phyloP scores from a whole-genome alignment of 169 alveolate genomes.

The Besnoitia besnoiti region DNA sequence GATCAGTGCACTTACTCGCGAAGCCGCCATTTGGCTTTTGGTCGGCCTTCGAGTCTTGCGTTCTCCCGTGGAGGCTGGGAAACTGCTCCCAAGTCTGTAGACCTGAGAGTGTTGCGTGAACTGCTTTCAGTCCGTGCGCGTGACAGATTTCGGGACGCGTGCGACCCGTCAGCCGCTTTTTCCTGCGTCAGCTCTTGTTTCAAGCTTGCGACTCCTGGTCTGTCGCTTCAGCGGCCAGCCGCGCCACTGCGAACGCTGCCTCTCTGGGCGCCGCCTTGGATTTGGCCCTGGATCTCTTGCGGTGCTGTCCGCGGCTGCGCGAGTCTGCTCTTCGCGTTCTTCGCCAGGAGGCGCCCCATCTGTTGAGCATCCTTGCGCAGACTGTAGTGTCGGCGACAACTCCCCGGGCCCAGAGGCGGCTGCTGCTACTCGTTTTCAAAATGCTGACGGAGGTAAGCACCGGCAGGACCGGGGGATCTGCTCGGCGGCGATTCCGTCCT shows the following conservation, averaged over 20 bases:
- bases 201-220: not conserved
- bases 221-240: not conserved
- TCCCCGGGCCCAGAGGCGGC: not conserved
- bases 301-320: not conserved
- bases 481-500: too few species aligned
- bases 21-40: too few species aligned
- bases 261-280: not conserved
- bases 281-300: not conserved
- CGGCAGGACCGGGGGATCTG: too few species aligned
- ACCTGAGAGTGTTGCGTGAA: too few species aligned
- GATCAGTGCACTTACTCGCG: too few species aligned
- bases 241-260: not conserved
- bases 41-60: too few species aligned
- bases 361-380: not conserved
- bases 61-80: too few species aligned
- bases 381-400: not conserved
- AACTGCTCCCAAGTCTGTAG: too few species aligned
- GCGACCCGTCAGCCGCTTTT: too few species aligned
- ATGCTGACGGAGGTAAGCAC: not conserved
- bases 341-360: not conserved
- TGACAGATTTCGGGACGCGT: too few species aligned
- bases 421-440: not conserved
- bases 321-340: not conserved
- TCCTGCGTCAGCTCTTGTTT: too few species aligned
- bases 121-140: too few species aligned